Evolutionary conservation across 768 basidiomycete species (phyloP), one percentile per base, ranked within the genome.

Genomic region (Serpula lacrymans): DNA sequence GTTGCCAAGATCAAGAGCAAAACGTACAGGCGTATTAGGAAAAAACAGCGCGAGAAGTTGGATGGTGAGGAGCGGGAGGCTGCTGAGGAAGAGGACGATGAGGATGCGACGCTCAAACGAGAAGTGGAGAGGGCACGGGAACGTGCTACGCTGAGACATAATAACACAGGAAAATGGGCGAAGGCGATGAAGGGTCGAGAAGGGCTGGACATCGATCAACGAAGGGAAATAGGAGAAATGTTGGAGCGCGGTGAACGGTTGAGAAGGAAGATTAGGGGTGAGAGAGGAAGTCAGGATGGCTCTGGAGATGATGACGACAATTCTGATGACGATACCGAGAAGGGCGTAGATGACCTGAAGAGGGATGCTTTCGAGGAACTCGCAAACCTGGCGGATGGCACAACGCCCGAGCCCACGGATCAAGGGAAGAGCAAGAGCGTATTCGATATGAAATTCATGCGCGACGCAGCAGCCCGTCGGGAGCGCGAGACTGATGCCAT

Each of bases 381-480:
- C 17, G 68, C 70, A 16, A 53, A 58, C 23, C 51, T 88, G 31
- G 70, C 61, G 8, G 60, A 59, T 10, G 57, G 46, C 3, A 54
- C 51, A 22, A 50, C 41, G 6, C 32, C 41, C 11, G 55, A 48
- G 11, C 43, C 48, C 33, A 40, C 5, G 41, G 49, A 20, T 50
- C n/a, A 29, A 17, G 66, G 58, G 16, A 63, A 66, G 54, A 77
- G 70, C 35, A 87, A 84, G 63, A 79, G 87, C 45, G 74, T 97
- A 8, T 87, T 96, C 58, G 75, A 80, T 48, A 97, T 98, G 96
- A 97, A 96, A 66, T 99, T 98, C 64, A 99, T 99, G 95, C 84
- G 87, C 60, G 85, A 93, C 33, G 94, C 91, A 0, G 82, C 86
- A 68, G 78, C 77, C 4, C 71, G 89, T 48, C 75, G 82, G 41